Evolutionary conservation across 1,139 yeast genomes (phyloP), one percentile per base, ranked within the genome.

Genomic region (Zhuliangozyma blackwelliae): DNA sequence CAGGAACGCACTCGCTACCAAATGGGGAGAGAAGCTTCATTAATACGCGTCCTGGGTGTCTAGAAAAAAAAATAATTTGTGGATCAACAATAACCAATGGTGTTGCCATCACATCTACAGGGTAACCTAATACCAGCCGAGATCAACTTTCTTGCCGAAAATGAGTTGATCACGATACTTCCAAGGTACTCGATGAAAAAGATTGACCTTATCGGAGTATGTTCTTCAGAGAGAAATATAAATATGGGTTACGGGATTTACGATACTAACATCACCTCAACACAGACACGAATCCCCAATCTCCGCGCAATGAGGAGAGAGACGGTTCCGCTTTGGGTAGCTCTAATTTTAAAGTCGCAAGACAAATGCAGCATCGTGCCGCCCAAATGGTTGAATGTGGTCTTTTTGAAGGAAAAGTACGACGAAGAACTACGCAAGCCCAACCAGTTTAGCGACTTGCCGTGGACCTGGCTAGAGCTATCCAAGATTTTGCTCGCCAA

Each of bases 381-480:
- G 9, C 99, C 99, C 0, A 71, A 67, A 2, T 92, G 99, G 99
- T 68, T 92, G n/a, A 73, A 71, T 11, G 60, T 75, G 36, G 64
- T 66, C n/a, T 68, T 65, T 39, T 59, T 92, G 39, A 74, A 75
- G 41, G 69, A 67, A 5, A 70, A 73, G 36, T 79, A 85, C 48
- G 89, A 84, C 10, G 82, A 77, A 41, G 98, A 92, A 51, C 63
- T 78, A 32, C 63, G 67, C 6, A 57, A 72, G 38, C 73, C 79
- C 1, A 69, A 70, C 28, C 65, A 75, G 41, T 92, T 92, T 52
- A 77, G 90, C 35, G 66, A 71, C 10, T 61, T 92, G 31, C 97
- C 97, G 0, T 79, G 82, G 78, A 79, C 82, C 54, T 92, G 98
- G 98, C 65, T 90, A 21, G 96, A 90, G 37, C 55, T 82, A 1